Evolutionary conservation across 768 basidiomycete species (phyloP).

Genomic region (Phlegmacium glaucopus): DNA sequence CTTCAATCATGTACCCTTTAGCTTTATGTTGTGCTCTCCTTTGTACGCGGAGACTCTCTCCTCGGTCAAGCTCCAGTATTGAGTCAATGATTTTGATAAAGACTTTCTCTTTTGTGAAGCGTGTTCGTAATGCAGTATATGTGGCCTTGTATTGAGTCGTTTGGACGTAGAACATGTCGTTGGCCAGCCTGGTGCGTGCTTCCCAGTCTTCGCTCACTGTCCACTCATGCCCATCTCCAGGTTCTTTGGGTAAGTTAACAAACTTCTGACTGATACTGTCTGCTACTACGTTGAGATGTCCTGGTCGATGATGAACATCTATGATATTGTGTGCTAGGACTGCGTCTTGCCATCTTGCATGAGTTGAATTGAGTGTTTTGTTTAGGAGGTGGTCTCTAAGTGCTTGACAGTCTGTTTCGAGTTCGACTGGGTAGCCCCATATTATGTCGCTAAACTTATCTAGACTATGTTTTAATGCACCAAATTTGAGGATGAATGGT

Average conservation of each 20-base stretch:
- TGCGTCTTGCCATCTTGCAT: conserved; percentile 32
- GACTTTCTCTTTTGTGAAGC: conserved; percentile 20
- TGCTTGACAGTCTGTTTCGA: conserved; percentile 36
- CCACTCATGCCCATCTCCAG: conserved; percentile 28
- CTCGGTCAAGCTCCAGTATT: conserved; percentile 17
- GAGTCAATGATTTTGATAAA: conserved; percentile 20
- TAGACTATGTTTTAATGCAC: conserved; percentile 28
- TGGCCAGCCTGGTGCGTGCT: conserved; percentile 10
- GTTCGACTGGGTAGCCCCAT: conserved; percentile 26
- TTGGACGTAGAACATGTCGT: conserved; percentile 13
- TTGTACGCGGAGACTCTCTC: conserved; percentile 8
- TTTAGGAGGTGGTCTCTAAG: conserved; percentile 26
- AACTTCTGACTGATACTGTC: conserved; percentile 26
- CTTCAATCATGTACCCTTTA: conserved; percentile 24
- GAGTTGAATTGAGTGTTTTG: conserved; percentile 21
- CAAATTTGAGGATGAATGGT: conserved; percentile 34
- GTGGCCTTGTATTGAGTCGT: not conserved
- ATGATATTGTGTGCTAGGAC: conserved; percentile 23
- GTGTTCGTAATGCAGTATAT: not conserved
- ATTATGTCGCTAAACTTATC: conserved; percentile 29
- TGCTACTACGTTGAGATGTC: conserved; percentile 15
- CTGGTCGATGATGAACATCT: conserved; percentile 18
- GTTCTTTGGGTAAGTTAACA: conserved; percentile 11
- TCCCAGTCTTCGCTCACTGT: conserved; percentile 26
- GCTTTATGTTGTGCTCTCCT: no score